Evolutionary conservation across 2,329 filamentous ascomycete species (phyloP).

Genomic region (Plectosphaerella plurivora): DNA sequence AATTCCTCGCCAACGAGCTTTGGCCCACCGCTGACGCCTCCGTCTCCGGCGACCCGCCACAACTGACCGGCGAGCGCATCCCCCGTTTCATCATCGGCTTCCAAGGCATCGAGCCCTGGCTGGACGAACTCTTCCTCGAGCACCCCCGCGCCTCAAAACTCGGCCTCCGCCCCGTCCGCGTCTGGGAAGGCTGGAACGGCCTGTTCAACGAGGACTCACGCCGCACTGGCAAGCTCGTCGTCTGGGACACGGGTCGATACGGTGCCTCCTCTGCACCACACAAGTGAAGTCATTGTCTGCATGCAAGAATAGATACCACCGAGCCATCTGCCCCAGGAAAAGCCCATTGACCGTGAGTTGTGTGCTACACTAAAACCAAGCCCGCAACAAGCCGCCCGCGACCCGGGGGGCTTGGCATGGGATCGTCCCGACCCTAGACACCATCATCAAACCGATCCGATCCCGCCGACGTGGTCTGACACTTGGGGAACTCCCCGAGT

Average conservation of each 20-base stretch:
- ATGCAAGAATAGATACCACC: no score
- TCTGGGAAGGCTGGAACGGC: slow-evolving; percentile 57
- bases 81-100: slow-evolving; percentile 60
- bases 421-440: no score
- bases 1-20: slow-evolving; percentile 54
- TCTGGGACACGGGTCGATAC: slow-evolving; percentile 51
- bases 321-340: no score
- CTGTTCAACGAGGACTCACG: slow-evolving; percentile 59
- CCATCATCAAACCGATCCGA: no score
- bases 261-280: neutral
- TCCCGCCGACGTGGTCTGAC: no score
- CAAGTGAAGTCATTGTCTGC: no score
- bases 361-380: no score
- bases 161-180: slow-evolving; percentile 37
- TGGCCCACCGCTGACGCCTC: slow-evolving; percentile 29
- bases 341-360: no score
- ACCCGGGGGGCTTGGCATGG: no score
- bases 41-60: neutral
- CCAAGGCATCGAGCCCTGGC: slow-evolving; percentile 47
- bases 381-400: no score
- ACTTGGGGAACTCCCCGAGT: no score
- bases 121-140: slow-evolving; percentile 38
- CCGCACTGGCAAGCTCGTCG: slow-evolving; percentile 50
- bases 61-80: slow-evolving; percentile 24
- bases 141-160: slow-evolving; percentile 32